Conservation (phyloP, 352 stramenopile genomes). For the Thalassiosira mediterranea region DNA sequence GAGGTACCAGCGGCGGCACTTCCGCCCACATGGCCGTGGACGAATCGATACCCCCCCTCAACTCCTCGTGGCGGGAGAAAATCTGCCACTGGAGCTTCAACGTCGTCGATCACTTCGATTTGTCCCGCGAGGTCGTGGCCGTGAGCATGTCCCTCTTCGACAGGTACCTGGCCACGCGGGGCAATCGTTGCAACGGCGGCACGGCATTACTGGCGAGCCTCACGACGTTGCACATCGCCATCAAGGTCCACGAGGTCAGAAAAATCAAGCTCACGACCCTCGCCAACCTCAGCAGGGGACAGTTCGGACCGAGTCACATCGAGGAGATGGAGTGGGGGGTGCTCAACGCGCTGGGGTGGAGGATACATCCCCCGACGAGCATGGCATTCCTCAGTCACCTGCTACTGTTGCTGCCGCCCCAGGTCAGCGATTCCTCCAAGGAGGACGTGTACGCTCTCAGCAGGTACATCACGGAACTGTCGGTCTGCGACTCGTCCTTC, state of each 20-base stretch:
- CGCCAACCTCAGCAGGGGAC: constrained; percentile 68
- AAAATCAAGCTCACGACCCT: constrained; percentile 75
- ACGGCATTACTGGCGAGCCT: constrained; percentile 67
- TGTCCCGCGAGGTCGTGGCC: constrained; percentile 75
- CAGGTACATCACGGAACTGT: constrained; percentile 68
- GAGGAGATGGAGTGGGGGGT: constrained; percentile 80
- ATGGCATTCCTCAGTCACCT: constrained; percentile 71
- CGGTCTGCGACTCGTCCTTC: constrained; percentile 68
- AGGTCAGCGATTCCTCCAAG: constrained; percentile 55
- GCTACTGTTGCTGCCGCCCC: constrained; percentile 58
- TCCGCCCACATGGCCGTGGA: background rate
- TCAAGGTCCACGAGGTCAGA: constrained; percentile 76
- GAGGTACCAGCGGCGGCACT: background rate
- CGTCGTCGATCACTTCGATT: constrained; percentile 82
- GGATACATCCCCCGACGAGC: constrained; percentile 73
- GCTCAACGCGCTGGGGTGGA: constrained; percentile 65
- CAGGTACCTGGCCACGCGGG: constrained; percentile 68
- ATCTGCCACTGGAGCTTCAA: constrained; percentile 83
- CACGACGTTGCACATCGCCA: constrained; percentile 76
- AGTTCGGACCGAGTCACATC: constrained; percentile 72
- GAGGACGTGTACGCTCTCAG: constrained; percentile 71
- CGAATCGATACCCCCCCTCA: constrained; percentile 42
- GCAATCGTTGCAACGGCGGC: constrained; percentile 68
- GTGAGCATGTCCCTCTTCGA: constrained; percentile 77
- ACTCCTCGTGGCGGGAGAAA: constrained; percentile 74